These are phyloP conservation scores for Pyrenophora seminiperda DNA, from an alignment of 2,329 filamentous ascomycete genomes.

Conservation along the genomic window DNA sequence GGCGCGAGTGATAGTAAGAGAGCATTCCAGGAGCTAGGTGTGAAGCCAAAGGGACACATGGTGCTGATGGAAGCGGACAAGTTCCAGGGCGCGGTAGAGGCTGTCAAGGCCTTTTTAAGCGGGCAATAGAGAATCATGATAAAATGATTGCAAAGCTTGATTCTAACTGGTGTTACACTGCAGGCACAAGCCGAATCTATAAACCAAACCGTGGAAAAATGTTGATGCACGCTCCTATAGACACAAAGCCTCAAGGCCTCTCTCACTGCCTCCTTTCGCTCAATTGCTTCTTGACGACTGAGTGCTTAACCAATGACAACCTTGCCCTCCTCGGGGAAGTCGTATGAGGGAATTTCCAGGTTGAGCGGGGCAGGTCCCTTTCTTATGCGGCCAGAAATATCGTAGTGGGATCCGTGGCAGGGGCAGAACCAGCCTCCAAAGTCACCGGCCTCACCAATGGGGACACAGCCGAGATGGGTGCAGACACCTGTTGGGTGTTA, in stretches of 20 bases:
- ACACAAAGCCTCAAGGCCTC: slow-evolving; percentile 28
- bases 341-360: slow-evolving; percentile 91
- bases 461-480: slow-evolving; percentile 98
- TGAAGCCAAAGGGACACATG: slow-evolving; percentile 81
- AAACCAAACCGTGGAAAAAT: slow-evolving; percentile 37
- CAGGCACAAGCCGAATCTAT: slow-evolving; percentile 44
- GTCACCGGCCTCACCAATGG: slow-evolving; percentile 97
- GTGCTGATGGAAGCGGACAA: slow-evolving; percentile 82
- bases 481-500: slow-evolving; percentile 74
- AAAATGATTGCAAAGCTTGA: slow-evolving; percentile 12
- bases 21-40: slow-evolving; percentile 90
- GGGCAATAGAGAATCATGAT: slow-evolving; percentile 18
- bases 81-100: slow-evolving; percentile 77
- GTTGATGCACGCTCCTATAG: slow-evolving; percentile 45
- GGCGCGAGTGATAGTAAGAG: slow-evolving; percentile 87
- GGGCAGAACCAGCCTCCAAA: slow-evolving; percentile 99
- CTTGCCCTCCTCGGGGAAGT: slow-evolving; percentile 87
- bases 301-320: slow-evolving; percentile 83
- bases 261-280: slow-evolving; percentile 9
- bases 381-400: slow-evolving; percentile 97
- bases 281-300: neutral
- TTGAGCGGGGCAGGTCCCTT: slow-evolving; percentile 97
- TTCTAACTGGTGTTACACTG: slow-evolving; percentile 47
- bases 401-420: slow-evolving; percentile 99
- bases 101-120: slow-evolving; percentile 73